Conservation (phyloP, 2,329 filamentous ascomycete species). For the Tolypocladium guangdongense region DNA sequence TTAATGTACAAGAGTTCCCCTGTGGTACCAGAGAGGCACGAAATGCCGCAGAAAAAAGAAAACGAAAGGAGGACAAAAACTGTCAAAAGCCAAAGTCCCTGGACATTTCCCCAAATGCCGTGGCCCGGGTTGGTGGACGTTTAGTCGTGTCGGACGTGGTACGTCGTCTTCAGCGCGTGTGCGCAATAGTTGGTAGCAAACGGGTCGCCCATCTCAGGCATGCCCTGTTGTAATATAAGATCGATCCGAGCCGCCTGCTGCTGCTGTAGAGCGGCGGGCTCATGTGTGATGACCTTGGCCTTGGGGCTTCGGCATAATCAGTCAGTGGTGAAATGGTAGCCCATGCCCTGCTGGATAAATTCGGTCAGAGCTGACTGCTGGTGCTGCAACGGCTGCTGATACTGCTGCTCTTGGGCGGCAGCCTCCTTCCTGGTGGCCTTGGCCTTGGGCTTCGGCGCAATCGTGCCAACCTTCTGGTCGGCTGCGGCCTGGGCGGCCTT, state of each 20-base stretch:
- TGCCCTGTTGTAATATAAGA: not conserved
- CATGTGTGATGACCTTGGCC: not conserved
- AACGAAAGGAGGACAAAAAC: too few relatives aligned
- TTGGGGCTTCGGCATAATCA: not conserved
- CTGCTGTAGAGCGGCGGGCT: not conserved
- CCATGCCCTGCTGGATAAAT: constrained; percentile 17
- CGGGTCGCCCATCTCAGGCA: not conserved
- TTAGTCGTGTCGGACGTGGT: not conserved
- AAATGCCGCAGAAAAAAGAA: not conserved
- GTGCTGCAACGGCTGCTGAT: constrained; percentile 2
- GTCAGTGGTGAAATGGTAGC: constrained; percentile 13
- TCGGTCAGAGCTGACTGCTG: not conserved
- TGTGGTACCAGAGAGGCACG: not conserved
- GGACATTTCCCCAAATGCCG: too few relatives aligned
- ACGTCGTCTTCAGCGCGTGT: not conserved
- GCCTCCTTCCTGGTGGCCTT: constrained; percentile 23
- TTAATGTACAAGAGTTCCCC: not conserved
- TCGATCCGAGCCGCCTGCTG: not conserved
- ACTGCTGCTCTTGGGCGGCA: constrained; percentile 9
- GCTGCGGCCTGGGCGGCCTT: constrained; percentile 37
- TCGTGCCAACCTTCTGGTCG: constrained; percentile 23
- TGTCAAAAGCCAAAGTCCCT: not conserved
- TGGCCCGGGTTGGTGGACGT: not conserved
- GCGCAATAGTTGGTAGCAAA: not conserved
- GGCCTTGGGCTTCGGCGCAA: constrained; percentile 26